These are phyloP conservation scores for Coemansia sp. DNA, from an alignment of 192 early-diverging fungal species.

Conservation along the genomic window DNA sequence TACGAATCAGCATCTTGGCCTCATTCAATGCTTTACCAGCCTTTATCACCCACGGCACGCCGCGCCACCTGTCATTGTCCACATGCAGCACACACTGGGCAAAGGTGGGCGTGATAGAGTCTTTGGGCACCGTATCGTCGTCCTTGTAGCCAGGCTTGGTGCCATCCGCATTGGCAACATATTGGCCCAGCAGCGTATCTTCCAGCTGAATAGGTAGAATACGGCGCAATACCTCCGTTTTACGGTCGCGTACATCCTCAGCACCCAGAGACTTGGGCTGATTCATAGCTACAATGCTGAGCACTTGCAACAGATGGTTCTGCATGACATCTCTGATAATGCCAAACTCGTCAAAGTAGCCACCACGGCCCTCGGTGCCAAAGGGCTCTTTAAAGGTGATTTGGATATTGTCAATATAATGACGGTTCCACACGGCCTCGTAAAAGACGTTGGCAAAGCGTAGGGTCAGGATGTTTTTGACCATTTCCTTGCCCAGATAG, in stretches of 20 bases:
- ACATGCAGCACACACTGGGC: constrained; percentile 86
- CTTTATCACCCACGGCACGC: constrained; percentile 69
- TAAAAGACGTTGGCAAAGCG: constrained; percentile 95
- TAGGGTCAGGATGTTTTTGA: constrained; percentile 92
- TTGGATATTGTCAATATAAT: constrained; percentile 88
- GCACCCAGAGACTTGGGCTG: constrained; percentile 82
- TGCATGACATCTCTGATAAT: constrained; percentile 97
- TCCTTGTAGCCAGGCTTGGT: constrained; percentile 88
- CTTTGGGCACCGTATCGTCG: constrained; percentile 83
- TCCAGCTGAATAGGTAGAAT: constrained; percentile 77
- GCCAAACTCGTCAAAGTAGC: constrained; percentile 99
- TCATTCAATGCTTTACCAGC: constrained; percentile 89
- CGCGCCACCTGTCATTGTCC: constrained; percentile 90
- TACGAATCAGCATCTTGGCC: constrained; percentile 90
- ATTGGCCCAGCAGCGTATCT: constrained; percentile 90
- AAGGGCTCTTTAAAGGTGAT: constrained; percentile 98
- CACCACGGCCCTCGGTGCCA: constrained; percentile 95
- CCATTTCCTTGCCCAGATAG: constrained; percentile 99
- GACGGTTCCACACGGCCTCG: constrained; percentile 86
- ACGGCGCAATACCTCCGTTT: constrained; percentile 84
- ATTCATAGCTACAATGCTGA: constrained; percentile 94
- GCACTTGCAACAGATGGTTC: constrained; percentile 90
- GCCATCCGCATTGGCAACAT: constrained; percentile 73
- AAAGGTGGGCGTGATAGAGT: constrained; percentile 85
- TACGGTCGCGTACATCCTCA: constrained; percentile 94